Conservation (phyloP, 2,329 filamentous ascomycete genomes). For the Fusarium protoensiforme region DNA sequence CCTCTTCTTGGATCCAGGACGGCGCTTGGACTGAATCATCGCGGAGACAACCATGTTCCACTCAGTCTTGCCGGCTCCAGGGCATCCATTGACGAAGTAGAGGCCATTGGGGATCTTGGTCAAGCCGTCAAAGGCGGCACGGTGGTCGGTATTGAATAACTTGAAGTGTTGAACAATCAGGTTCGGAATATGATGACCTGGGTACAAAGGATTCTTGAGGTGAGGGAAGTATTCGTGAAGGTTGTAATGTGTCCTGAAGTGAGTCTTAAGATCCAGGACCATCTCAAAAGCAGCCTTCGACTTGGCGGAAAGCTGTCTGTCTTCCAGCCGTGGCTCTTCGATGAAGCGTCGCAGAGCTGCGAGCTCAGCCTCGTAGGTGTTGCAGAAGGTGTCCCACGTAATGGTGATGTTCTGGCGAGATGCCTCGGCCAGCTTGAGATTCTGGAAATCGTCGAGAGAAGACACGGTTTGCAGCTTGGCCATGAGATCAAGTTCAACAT, state of each 20-base stretch:
- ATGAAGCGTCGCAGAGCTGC: conserved; percentile 44
- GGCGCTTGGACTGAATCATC: conserved; percentile 48
- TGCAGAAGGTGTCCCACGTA: conserved; percentile 39
- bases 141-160: conserved; percentile 53
- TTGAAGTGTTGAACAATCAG: conserved; percentile 44
- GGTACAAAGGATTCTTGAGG: conserved; percentile 42
- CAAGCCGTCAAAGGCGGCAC: conserved; percentile 49
- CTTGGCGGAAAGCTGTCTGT: conserved; percentile 11
- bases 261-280: conserved; percentile 45
- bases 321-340: conserved; percentile 27
- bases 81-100: conserved; percentile 58
- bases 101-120: conserved; percentile 54
- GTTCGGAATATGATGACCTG: conserved; percentile 33
- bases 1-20: conserved; percentile 30
- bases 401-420: conserved; percentile 41
- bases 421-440: conserved; percentile 22
- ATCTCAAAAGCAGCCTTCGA: conserved; percentile 46
- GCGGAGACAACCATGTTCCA: conserved; percentile 57
- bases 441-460: conserved; percentile 38
- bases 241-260: conserved; percentile 34
- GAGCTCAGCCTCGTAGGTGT: conserved; percentile 49
- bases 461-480: conserved; percentile 71
- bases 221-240: conserved; percentile 48
- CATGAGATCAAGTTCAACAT: conserved; percentile 63
- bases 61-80: conserved; percentile 60